Evolutionary conservation across 2,329 filamentous ascomycete genomes (phyloP), one percentile per base, ranked within the genome.

Genomic region (Ophiocordyceps camponoti-rufipedis): DNA sequence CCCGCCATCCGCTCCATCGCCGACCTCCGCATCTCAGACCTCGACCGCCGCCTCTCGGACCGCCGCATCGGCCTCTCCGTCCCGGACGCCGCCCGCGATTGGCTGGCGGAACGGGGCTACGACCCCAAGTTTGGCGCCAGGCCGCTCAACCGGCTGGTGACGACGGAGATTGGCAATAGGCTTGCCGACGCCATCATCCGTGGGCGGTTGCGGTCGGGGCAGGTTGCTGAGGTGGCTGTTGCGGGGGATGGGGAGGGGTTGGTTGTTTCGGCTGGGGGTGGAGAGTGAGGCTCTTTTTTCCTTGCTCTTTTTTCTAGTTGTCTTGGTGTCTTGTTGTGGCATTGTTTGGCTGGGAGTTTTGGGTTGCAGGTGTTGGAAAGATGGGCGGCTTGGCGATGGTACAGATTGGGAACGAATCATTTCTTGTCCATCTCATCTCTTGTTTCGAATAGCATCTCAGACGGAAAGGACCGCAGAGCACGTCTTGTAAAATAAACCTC

Each of bases 111-210:
- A 38, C 83, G 87, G 0, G 91, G 91, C 10, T 98, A 98, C 68
- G 94, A 85, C 13, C 89, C 91, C 1, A 87, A 85, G 1, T 98
- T 98, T 56, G 91, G 91, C 62, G 91, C 91, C 39, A 76, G 91
- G 47, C 91, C 91, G 33, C 69, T 98, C 18, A 78, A 82, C 16
- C 76, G 91, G 45, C 75, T 98, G 48, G 94, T 98, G 54, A 91
- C 98, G 69, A 91, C 91, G 66, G 91, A 98, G 63, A 86, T 98
- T 2, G 78, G 98, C 56, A 98, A 98, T 65, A 80, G 81, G 44
- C 69, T 98, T 50, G 91, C 91, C 2, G 84, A 98, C 39, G 74
- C 96, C 51, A 93, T 98, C 51, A 72, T 98, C 23, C 77, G 87
- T 51, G 86, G 86, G 50, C 79, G 75, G 46, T 80, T 98, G 59